A percentile compares a stretch with the other conserved stretches of the same genome.
phyloP scores from a whole-genome alignment of 2,329 filamentous ascomycete species.

The Penicillium thymicola region DNA sequence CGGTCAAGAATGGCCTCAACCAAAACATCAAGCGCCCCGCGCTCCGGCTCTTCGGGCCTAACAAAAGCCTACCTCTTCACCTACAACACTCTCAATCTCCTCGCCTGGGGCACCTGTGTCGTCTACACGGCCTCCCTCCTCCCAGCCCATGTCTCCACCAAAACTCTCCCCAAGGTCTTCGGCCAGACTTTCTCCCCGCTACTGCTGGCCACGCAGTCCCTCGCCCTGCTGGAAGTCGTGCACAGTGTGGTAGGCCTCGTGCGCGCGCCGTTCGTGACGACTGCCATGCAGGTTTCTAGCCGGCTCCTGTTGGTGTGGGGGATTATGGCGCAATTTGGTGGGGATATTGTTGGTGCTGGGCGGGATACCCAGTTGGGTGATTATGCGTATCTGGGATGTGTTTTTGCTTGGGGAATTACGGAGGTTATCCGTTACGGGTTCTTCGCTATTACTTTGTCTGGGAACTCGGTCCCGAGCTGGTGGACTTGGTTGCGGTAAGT shows the following conservation, averaged over 20 bases:
- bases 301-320: conserved; percentile 88
- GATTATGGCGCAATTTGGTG: conserved; percentile 66
- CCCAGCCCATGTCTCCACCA: conserved; percentile 49
- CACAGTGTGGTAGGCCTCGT: conserved; percentile 80
- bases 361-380: conserved; percentile 32
- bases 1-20: conserved; percentile 15
- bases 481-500: conserved; percentile 62
- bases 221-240: conserved; percentile 77
- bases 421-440: conserved; percentile 92
- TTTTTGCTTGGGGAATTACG: conserved; percentile 82
- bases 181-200: conserved; percentile 44
- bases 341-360: conserved; percentile 28
- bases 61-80: conserved; percentile 71
- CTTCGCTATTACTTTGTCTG: conserved; percentile 67
- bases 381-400: conserved; percentile 47
- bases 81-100: conserved; percentile 78
- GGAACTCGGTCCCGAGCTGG: conserved; percentile 57
- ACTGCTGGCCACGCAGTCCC: conserved; percentile 68
- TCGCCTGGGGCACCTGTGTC: conserved; percentile 76
- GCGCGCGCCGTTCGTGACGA: conserved; percentile 79
- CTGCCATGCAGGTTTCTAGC: conserved; percentile 82
- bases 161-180: conserved; percentile 43
- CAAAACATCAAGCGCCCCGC: conserved; percentile 11
- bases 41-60: conserved; percentile 40
- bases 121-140: conserved; percentile 62